Conservation (phyloP, 2,329 filamentous ascomycete species). For the Diaporthe nobilis region DNA sequence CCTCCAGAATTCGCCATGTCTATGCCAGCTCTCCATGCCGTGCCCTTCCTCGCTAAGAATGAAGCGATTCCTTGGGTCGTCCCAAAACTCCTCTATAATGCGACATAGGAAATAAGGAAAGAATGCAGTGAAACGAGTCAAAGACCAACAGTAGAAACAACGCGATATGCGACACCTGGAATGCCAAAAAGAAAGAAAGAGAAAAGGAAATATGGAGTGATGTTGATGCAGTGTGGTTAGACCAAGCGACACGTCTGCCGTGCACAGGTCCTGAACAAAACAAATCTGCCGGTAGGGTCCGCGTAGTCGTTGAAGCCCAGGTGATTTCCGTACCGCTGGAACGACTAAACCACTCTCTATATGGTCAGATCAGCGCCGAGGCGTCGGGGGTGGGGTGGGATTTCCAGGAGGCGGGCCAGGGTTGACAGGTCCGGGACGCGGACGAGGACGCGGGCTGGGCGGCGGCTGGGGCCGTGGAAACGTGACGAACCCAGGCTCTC, state of each 20-base stretch:
- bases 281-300: not conserved
- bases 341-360: not conserved
- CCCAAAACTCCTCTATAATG: not conserved
- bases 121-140: not conserved
- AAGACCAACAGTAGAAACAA: not conserved
- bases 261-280: not conserved
- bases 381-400: slow-evolving; percentile 38
- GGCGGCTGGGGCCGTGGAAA: slow-evolving; percentile 35
- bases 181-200: not conserved
- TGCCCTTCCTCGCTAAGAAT: not conserved
- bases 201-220: not conserved
- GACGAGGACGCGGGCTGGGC: slow-evolving; percentile 34
- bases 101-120: slow-evolving; percentile 16
- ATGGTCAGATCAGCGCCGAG: slow-evolving; percentile 3
- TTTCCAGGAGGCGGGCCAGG: slow-evolving; percentile 37
- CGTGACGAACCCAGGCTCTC: not conserved
- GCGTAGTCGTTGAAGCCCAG: not conserved
- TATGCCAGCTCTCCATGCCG: too few relatives aligned
- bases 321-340: too few relatives aligned
- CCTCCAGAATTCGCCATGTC: not conserved
- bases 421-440: slow-evolving; percentile 36
- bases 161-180: not conserved
- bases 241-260: not conserved
- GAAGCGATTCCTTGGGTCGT: not conserved
- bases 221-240: not conserved